Evolutionary conservation across 306 rosid species (phyloP), one percentile per base, ranked within the genome.

Genomic region (Ziziphus jujuba): DNA sequence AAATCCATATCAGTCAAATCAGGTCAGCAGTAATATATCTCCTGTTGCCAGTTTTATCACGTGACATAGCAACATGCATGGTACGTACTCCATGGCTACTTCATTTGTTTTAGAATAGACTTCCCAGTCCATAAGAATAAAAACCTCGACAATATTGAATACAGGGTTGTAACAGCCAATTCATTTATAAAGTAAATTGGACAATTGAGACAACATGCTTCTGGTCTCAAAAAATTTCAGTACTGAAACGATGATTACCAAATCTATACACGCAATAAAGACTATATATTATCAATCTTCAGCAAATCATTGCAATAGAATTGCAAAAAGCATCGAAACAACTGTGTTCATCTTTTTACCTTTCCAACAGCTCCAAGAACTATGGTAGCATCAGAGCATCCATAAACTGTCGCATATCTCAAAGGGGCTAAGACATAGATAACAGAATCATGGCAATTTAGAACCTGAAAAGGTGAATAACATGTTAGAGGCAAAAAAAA

Each of bases 341-440:
- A 60, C 57, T 53, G 48, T 9, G 50, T 45, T 64, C 61, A 25
- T n/a, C 21, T 56, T 85, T 25, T 24, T 86, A 95, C 99, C 97
- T 90, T 95, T 73, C 99, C 99, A 76, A 95, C 97, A 58, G 99
- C 97, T 76, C 99, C 99, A 66, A 95, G 67, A 73, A 95, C 89
- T 61, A 95, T 82, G 38, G 99, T 95, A 63, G 95, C 80, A 87
- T 95, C 99, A 49, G 99, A 95, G 83, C 97, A 88, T 70, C 99
- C 99, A 83, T 90, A 87, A 64, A 95, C 77, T 40, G 96, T 95
- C 72, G 92, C 97, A 61, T 87, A 95, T 84, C 87, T 82, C 88
- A 95, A 65, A 70, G 99, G 97, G 50, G 97, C 97, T 88, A 95
- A 82, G 77, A 85, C 63, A 69, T 85, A 85, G 53, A 85, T 85